These are phyloP conservation scores for Fraxinus velutina DNA, from an alignment of 305 asterid genomes.

Conservation along the genomic window DNA sequence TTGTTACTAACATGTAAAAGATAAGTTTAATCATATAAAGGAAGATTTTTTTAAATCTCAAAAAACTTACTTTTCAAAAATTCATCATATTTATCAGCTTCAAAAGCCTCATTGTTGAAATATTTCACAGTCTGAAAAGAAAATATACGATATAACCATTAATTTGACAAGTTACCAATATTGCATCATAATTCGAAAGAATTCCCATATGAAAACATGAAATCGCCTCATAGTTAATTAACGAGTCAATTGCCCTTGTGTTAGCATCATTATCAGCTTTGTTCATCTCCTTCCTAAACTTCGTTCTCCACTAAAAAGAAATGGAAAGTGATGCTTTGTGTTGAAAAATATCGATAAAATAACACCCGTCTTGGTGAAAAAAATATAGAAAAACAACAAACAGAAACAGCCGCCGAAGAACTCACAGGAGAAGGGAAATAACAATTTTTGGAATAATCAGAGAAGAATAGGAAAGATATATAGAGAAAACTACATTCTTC, in stretches of 20 bases:
- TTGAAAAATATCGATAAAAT: slow-evolving; percentile 17
- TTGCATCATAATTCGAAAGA: slow-evolving; percentile 16
- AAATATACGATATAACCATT: slow-evolving; percentile 26
- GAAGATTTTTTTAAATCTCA: slow-evolving; percentile 17
- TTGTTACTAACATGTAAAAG: slow-evolving; percentile 1
- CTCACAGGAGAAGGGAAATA: slow-evolving; percentile 1
- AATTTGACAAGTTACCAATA: slow-evolving; percentile 9
- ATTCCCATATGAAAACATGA: slow-evolving; percentile 11
- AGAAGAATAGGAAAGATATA: background rate
- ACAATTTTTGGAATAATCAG: background rate
- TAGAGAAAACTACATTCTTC: slow-evolving; percentile 4
- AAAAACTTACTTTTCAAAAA: slow-evolving; percentile 71
- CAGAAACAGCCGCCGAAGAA: background rate
- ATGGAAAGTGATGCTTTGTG: slow-evolving; percentile 18
- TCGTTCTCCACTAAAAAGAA: slow-evolving; percentile 80
- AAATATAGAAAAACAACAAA: background rate
- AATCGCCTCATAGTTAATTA: slow-evolving; percentile 89
- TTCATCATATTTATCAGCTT: slow-evolving; percentile 85
- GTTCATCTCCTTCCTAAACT: slow-evolving; percentile 91
- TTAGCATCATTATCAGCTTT: slow-evolving; percentile 97
- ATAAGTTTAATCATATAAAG: slow-evolving; percentile 15
- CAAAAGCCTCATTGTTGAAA: slow-evolving; percentile 85
- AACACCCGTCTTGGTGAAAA: slow-evolving; percentile 9
- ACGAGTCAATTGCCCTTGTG: slow-evolving; percentile 86
- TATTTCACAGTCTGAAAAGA: slow-evolving; percentile 87